A percentile compares a stretch with the other conserved stretches of the same genome.
These are phyloP conservation scores for Penicillium vulpinum DNA, from an alignment of 2,329 filamentous ascomycete genomes.

Conservation along the genomic window DNA sequence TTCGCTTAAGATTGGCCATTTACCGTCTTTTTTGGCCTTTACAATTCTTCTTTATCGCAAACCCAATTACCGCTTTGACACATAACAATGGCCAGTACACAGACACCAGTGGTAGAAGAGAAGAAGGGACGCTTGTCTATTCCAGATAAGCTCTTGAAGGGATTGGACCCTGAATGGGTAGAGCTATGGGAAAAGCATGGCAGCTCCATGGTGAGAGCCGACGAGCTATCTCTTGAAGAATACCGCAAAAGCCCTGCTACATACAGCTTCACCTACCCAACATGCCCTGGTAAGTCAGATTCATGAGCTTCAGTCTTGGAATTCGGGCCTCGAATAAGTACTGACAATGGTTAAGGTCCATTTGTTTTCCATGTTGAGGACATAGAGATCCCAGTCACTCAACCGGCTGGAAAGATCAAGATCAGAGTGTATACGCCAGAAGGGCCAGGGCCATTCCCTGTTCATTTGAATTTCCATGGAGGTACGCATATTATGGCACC, in stretches of 20 bases:
- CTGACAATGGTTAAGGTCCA: constrained; percentile 11
- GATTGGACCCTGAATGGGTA: constrained; percentile 32
- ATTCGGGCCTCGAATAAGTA: neutral
- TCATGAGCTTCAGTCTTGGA: neutral
- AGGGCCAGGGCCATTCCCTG: constrained; percentile 21
- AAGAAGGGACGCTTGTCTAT: constrained; percentile 4
- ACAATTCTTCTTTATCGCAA: neutral
- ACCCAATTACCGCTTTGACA: neutral
- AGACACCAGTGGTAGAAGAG: neutral
- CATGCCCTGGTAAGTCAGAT: constrained; percentile 18
- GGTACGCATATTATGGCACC: neutral
- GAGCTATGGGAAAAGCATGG: constrained; percentile 31
- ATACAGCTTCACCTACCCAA: constrained; percentile 35
- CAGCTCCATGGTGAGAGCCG: constrained; percentile 27
- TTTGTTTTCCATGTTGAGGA: constrained; percentile 18
- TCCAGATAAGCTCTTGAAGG: constrained; percentile 17
- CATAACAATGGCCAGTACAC: neutral
- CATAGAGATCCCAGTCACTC: constrained; percentile 25
- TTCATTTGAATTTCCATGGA: constrained; percentile 26
- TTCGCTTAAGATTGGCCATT: neutral
- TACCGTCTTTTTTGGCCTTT: neutral
- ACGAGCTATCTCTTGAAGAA: constrained; percentile 30
- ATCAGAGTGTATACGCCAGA: constrained; percentile 30
- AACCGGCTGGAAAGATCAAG: constrained; percentile 24
- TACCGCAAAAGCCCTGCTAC: constrained; percentile 26